Base-by-base conservation (phyloP, 2,329 filamentous ascomycete genomes). In the Didymella sp. region DNA sequence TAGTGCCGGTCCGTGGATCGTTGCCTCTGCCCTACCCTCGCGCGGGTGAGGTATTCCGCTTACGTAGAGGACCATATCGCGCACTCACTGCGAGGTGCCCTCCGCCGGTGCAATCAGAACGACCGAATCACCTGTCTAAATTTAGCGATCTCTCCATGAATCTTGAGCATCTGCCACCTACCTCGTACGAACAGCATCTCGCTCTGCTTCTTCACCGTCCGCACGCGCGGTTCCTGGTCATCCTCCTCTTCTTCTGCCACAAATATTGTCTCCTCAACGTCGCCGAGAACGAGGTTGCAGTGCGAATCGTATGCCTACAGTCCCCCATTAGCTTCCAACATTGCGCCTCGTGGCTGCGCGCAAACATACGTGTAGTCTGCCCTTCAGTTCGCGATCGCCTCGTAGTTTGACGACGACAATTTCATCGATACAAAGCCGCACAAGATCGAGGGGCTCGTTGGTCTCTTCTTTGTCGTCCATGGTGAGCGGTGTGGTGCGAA, bases 101-200 rank as follows among this genome's bases (percentile, higher is more conserved):
- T 73, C 66, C 27, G 70, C 65, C 37, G 76, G 76, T 27, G 80
- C 80, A 30, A 82, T 82, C 50, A 82, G 70, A 31, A 82, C 80
- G 12, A 82, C 80, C 11, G 80, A 82, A 64, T 82, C 80, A 46
- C 80, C 80, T 81, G 53, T 8, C 4, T 6, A 11, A 11, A 6
- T 6, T 24, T 7, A 51, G 30, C 8, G 6, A 13, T 19, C 15
- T 27, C 11, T 17, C 8, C 9, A 33, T 25, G 17, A 3, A 15
- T 9, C 9, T 25, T 17, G n/a, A 9, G n/a, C 25, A 40, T 21
- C n/a, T 4, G 19, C 12, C 24, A 31, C 62, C 61, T 80, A 94
- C 93, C 94, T 90, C 95, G 84, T 56, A 99, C 94, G 76, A 99
- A 99, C 19, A 99, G 81, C 95, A 99, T 99, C 76, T 98, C 95